Base-by-base conservation (phyloP, 176 grass and related monocot genomes). In the Pontederia crassipes region DNA sequence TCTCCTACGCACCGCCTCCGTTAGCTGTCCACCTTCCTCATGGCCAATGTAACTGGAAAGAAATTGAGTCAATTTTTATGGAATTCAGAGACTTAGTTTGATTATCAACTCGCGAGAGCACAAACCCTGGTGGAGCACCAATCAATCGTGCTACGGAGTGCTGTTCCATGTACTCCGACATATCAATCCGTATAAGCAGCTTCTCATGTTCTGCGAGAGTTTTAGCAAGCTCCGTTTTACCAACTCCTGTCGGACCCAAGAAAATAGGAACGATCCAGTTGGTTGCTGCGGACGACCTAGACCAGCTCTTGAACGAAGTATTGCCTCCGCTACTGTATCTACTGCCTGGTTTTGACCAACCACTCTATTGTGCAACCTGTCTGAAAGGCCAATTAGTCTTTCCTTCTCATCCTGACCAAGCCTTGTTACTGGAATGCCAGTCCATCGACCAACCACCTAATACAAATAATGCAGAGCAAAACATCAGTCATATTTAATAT, bases 81-180 rank as follows among this genome's bases (percentile, higher is more conserved):
- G n/a, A n/a, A n/a, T n/a, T n/a, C n/a, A n/a, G n/a, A n/a, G n/a
- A n/a, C n/a, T n/a, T n/a, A n/a, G 4, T 35, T 35, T 35, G 29
- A 35, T 35, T 35, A 4, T 35, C 29, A 35, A 2, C 2, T 35
- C 4, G 29, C 29, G 3, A 35, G 29, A 35, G 29, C 29, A 35
- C 29, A 35, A 2, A 97, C 87, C 92, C 92, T 55, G 92, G 92
- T 17, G 92, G 92, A 10, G 92, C 92, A 12, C 92, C 92, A 29
- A 96, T 96, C 0, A 96, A 73, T 0, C 92, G 78, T 16, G 92
- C 83, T 24, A 96, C 83, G 2, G 92, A 96, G 64, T 96, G 87
- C 75, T 96, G 92, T 70, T 96, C 92, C 92, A 96, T 96, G 73
- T 96, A 96, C 28, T 96, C 92, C 0, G 86, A 87, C 92, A 96